A percentile compares a stretch with the other conserved stretches of the same genome.
Conservation (phyloP, 139 green algal species). For the Haematococcus sp. region DNA sequence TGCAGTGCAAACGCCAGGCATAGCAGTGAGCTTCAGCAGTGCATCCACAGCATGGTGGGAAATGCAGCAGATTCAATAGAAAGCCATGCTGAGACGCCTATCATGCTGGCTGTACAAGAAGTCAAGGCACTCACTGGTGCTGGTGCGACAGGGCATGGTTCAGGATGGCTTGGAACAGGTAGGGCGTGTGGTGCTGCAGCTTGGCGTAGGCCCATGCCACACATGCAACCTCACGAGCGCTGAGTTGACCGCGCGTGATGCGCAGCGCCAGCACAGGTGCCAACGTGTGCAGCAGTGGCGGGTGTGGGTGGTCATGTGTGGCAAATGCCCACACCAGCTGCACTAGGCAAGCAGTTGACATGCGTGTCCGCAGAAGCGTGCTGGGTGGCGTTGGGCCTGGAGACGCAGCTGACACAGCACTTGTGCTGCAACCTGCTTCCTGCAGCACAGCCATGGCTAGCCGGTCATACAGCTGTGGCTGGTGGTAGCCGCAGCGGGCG, state of each 20-base stretch:
- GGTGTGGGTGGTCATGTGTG: conserved; percentile 12
- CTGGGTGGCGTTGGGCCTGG: neutral
- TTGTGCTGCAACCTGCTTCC: neutral
- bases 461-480: conserved; percentile 6
- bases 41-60: too few species aligned
- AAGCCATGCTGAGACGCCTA: too few species aligned
- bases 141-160: neutral
- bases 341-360: conserved; percentile 18
- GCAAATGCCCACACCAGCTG: conserved; percentile 40
- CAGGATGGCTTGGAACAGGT: conserved; percentile 26
- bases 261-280: conserved; percentile 1
- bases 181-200: conserved; percentile 18
- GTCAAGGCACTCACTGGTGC: neutral
- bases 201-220: conserved; percentile 32
- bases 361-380: neutral
- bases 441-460: conserved; percentile 4
- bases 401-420: too few species aligned
- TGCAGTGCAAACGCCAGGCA: neutral
- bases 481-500: conserved; percentile 8
- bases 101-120: too few species aligned
- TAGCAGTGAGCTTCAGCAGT: too few species aligned
- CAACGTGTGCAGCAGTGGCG: conserved; percentile 15
- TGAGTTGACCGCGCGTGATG: neutral
- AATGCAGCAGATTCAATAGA: too few species aligned
- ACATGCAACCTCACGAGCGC: conserved; percentile 15